phyloP scores from a whole-genome alignment of 2,329 filamentous ascomycete genomes.

The Aspergillus sergii region DNA sequence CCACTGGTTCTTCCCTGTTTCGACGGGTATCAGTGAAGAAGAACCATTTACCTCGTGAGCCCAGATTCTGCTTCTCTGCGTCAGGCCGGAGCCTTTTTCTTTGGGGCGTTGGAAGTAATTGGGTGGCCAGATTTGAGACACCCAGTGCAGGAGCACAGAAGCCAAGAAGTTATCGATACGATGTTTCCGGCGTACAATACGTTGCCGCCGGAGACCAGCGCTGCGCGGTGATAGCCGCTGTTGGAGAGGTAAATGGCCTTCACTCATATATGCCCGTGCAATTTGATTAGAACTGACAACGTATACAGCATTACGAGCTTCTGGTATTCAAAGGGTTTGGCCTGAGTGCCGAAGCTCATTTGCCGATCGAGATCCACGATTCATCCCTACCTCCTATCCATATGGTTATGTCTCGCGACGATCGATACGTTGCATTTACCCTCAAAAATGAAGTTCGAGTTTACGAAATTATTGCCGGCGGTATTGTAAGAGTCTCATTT shows the following conservation, averaged over 20 bases:
- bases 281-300: slow-evolving; percentile 11
- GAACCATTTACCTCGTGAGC: slow-evolving; percentile 31
- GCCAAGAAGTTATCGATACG: slow-evolving; percentile 34
- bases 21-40: slow-evolving; percentile 24
- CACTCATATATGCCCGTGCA: neutral
- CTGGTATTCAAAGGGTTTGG: slow-evolving; percentile 32
- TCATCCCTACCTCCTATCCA: slow-evolving; percentile 16
- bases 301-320: slow-evolving; percentile 26
- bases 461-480: slow-evolving; percentile 20
- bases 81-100: slow-evolving; percentile 24
- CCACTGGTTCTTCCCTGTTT: slow-evolving; percentile 21
- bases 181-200: slow-evolving; percentile 34
- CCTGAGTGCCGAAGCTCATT: slow-evolving; percentile 20
- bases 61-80: slow-evolving; percentile 34
- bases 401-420: slow-evolving; percentile 28
- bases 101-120: slow-evolving; percentile 24
- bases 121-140: slow-evolving; percentile 34
- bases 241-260: slow-evolving; percentile 22
- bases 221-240: slow-evolving; percentile 34
- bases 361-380: slow-evolving; percentile 33
- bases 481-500: slow-evolving; percentile 18
- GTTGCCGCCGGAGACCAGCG: slow-evolving; percentile 36
- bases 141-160: slow-evolving; percentile 27
- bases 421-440: slow-evolving; percentile 25
- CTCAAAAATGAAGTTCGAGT: slow-evolving; percentile 24